Base-by-base conservation (phyloP, 306 rosid species). In the Casuarina glauca region DNA sequence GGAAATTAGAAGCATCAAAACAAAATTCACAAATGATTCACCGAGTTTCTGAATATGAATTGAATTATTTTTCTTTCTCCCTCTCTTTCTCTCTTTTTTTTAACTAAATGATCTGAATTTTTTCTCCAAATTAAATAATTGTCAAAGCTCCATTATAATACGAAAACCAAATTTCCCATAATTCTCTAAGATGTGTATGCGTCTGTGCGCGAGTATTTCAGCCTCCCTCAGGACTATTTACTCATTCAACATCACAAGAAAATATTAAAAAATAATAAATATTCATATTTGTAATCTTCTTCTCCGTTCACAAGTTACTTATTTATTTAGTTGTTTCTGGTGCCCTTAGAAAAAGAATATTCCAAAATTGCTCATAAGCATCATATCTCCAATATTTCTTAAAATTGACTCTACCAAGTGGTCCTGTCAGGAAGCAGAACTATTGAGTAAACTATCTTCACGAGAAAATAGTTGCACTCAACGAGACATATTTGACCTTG, bases 401-500 rank as follows among this genome's bases (percentile, higher is more conserved):
- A 41, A 66, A 13, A 2, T 64, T 39, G 48, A 41, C 48, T 64
- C 48, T 13, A 3, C 45, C 10, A 39, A 0, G 45, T 15, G 70
- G 70, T 26, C 36, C 17, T 5, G 17, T 13, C 41, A 26, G 41
- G 45, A 41, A 15, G 26, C 19, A 64, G 4, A 64, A 64, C 41
- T 36, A 12, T 3, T 6, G 46, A 20, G 13, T 3, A 66, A 66
- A 66, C 7, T 66, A 44, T 39, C 41, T 16, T 12, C 3, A 39
- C 41, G 70, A 41, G 35, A 66, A 63, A 26, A 66, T 2, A 0
- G 16, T n/a, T 1, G 32, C n/a, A 57, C 20, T 41, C 17, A 32
- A 15, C 13, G 49, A 41, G 41, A 66, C 52, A 69, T 9, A 67
- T 73, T 66, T 52, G 51, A 52, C 61, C 72, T 68, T 63, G 67